Evolutionary conservation across 805 yeast genomes (phyloP), one percentile per base, ranked within the genome.

Genomic region (Candida taoyuanica): DNA sequence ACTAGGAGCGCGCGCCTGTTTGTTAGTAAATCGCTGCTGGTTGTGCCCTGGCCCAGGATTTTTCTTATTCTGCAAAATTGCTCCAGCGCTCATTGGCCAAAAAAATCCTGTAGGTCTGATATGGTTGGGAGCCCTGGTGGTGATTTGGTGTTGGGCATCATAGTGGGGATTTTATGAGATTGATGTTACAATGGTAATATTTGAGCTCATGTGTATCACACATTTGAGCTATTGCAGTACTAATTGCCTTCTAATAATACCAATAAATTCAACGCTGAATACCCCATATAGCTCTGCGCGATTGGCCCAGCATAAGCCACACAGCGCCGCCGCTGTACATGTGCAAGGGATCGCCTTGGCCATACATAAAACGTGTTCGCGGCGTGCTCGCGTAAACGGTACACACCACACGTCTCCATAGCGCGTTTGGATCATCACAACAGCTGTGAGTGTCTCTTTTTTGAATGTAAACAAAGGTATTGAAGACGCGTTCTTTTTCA

Each of bases 81-180:
- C 43, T 43, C 34, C 31, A 35, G 34, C 43, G 46, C 47, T 50
- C 47, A 53, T 53, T 53, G 58, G 58, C 50, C 46, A 49, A 33
- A 52, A 35, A 12, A 5, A 16, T 5, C 23, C 32, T 18, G 4
- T 13, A 28, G 27, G 33, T 37, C 31, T 20, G 12, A 5, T 5
- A 5, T 13, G 44, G 47, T 39, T 45, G 28, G 42, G 17, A 33
- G 43, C 46, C 36, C 33, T 29, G 44, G 5, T 7, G 14, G 9
- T 13, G 32, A 18, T 12, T 17, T 17, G 11, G 24, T 21, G n/a
- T n/a, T n/a, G n/a, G n/a, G n/a, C n/a, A n/a, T n/a, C n/a, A n/a
- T n/a, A n/a, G n/a, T n/a, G n/a, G n/a, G n/a, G n/a, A n/a, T n/a
- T n/a, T n/a, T n/a, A n/a, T n/a, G n/a, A n/a, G n/a, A n/a, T n/a